These are phyloP conservation scores for Suhomyces terraborum DNA, from an alignment of 1,139 yeast species.

Conservation along the genomic window DNA sequence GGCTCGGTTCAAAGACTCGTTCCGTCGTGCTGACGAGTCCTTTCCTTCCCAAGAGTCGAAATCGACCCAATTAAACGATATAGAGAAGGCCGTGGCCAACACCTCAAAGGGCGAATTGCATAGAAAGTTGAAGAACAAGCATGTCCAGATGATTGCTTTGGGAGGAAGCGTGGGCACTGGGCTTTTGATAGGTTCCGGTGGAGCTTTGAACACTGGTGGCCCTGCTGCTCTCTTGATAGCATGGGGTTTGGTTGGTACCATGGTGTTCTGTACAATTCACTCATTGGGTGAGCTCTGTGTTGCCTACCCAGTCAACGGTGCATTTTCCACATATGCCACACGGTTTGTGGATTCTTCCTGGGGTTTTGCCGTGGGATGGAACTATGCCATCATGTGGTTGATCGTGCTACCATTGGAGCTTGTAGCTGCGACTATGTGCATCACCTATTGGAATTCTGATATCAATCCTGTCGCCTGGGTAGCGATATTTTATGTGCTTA, in stretches of 20 bases:
- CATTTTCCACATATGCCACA: conserved; percentile 57
- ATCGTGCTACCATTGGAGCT: conserved; percentile 47
- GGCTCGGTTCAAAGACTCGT: conserved; percentile 18
- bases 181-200: conserved; percentile 74
- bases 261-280: conserved; percentile 55
- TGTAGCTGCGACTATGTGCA: conserved; percentile 47
- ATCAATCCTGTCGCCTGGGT: conserved; percentile 49
- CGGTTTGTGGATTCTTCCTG: conserved; percentile 64
- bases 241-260: conserved; percentile 53
- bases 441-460: conserved; percentile 41
- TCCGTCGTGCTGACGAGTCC: conserved; percentile 15
- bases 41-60: background rate
- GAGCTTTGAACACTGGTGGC: conserved; percentile 69
- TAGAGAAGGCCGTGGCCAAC: conserved; percentile 41
- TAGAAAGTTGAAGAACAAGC: conserved; percentile 41
- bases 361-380: conserved; percentile 53
- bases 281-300: conserved; percentile 65
- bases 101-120: conserved; percentile 42
- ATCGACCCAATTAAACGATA: conserved; percentile 26
- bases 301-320: conserved; percentile 63
- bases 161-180: conserved; percentile 46
- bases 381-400: conserved; percentile 47
- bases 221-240: conserved; percentile 78
- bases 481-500: conserved; percentile 40
- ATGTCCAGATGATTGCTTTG: conserved; percentile 48